A percentile compares a stretch with the other conserved stretches of the same genome.
Evolutionary conservation across 2,329 filamentous ascomycete species (phyloP).

Genomic region (Aspergillus arachidicola): DNA sequence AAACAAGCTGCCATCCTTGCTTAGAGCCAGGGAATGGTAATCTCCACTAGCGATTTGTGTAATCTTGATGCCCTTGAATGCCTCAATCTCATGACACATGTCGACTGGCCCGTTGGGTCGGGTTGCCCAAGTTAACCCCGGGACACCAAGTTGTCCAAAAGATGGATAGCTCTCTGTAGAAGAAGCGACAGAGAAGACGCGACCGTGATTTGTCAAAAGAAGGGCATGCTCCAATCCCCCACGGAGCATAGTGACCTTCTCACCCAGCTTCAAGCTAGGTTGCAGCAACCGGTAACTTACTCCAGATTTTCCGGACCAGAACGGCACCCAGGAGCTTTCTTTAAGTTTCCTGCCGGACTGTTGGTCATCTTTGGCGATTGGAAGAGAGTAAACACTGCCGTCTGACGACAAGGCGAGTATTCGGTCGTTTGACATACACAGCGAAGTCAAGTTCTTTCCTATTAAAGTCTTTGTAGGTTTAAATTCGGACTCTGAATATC

Average conservation of each 20-base stretch:
- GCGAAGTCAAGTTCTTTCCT: slow-evolving; percentile 77
- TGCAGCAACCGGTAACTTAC: slow-evolving; percentile 75
- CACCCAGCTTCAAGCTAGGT: slow-evolving; percentile 68
- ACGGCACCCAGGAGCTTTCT: slow-evolving; percentile 72
- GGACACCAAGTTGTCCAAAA: slow-evolving; percentile 83
- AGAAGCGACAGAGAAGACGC: slow-evolving; percentile 85
- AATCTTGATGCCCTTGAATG: slow-evolving; percentile 71
- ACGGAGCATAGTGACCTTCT: slow-evolving; percentile 73
- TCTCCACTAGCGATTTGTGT: slow-evolving; percentile 80
- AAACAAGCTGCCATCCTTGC: slow-evolving; percentile 76
- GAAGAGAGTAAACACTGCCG: slow-evolving; percentile 82
- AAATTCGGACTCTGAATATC: slow-evolving; percentile 66
- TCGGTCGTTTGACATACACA: slow-evolving; percentile 79
- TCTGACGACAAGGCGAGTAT: slow-evolving; percentile 75
- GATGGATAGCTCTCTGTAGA: slow-evolving; percentile 76
- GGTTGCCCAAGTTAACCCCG: slow-evolving; percentile 77
- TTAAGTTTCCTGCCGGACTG: slow-evolving; percentile 62
- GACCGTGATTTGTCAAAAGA: slow-evolving; percentile 79
- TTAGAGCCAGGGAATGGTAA: slow-evolving; percentile 78
- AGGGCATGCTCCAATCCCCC: slow-evolving; percentile 85
- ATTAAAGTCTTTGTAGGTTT: slow-evolving; percentile 71
- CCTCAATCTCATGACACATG: slow-evolving; percentile 75
- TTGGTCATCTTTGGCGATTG: slow-evolving; percentile 74
- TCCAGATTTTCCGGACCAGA: slow-evolving; percentile 63
- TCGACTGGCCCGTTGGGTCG: slow-evolving; percentile 79